Evolutionary conservation across 305 asterid genomes (phyloP), one percentile per base, ranked within the genome.

Genomic region (Solanum chacoense): DNA sequence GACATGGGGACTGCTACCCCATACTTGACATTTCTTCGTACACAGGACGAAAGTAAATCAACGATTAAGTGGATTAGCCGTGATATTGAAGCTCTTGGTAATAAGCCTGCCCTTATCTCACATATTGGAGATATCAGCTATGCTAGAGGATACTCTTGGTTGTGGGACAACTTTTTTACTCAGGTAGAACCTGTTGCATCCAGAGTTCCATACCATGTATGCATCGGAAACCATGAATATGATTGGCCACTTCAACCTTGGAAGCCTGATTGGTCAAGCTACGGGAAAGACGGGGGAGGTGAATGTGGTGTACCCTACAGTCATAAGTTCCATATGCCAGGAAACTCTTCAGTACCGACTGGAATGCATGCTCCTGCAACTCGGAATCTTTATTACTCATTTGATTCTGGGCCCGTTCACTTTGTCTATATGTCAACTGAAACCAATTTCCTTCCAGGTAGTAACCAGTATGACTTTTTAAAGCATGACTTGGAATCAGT

Each of bases 101-200:
- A 94, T 90, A 97, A 95, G 87, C 98, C 99, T 24, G 91, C 96
- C 40, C 42, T 97, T 74, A 94, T 97, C 90, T 97, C 99, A 4
- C 99, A 97, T 85, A 94, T 97, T 84, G 99, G 99, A 86, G 99
- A 97, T 89, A 95, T 97, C 89, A 97, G 99, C 94, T 96, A 97
- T 8, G 99, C 99, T 38, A 90, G 98, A 88, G 99, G 99, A 89
- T 94, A 95, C 89, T 90, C 98, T 22, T 97, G 99, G 99, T 76
- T 97, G 90, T 97, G 99, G 99, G 99, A 97, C 89, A 93, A 94
- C 90, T 97, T 97, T 59, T 97, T 97, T 84, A 35, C 93, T 88
- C 99, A 96, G 91, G 93, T 97, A 20, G 97, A 97, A 84, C 94
- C 96, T 1, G 80, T 96, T 50, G 99, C 99, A 11, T 93, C 99